phyloP scores from a whole-genome alignment of 257 asterid genomes.

The Vinca minor region DNA sequence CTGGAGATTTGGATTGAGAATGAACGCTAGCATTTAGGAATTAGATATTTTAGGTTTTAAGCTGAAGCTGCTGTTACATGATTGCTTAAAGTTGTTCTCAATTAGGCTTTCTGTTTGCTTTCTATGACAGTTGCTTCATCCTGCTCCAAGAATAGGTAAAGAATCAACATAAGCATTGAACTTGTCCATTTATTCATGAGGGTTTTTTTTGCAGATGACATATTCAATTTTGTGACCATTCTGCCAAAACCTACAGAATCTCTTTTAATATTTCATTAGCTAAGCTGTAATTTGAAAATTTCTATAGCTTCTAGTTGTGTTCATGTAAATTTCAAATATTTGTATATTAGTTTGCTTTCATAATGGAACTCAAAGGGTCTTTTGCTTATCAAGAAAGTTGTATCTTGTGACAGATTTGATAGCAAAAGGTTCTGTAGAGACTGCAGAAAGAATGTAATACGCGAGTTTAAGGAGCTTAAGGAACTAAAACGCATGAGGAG shows the following conservation, averaged over 20 bases:
- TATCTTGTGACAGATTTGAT: slow-evolving; percentile 64
- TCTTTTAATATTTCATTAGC: background rate
- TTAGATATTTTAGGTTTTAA: background rate
- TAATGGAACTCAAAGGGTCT: background rate
- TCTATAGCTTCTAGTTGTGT: background rate
- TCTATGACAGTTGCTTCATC: background rate
- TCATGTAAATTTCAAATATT: background rate
- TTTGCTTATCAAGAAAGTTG: slow-evolving; percentile 8
- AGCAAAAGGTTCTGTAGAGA: slow-evolving; percentile 98
- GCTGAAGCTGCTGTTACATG: slow-evolving; percentile 3
- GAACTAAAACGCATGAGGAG: slow-evolving; percentile 80
- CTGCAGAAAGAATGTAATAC: slow-evolving; percentile 93
- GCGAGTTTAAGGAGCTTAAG: slow-evolving; percentile 94
- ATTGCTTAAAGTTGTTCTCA: slow-evolving; percentile 2
- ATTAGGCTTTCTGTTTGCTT: background rate
- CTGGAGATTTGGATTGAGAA: background rate
- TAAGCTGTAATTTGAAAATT: background rate
- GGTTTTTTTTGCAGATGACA: background rate
- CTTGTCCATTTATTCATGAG: background rate
- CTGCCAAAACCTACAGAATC: background rate
- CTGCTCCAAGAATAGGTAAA: background rate
- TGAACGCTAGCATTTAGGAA: background rate
- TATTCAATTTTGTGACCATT: background rate
- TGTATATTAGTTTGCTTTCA: background rate
- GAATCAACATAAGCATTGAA: background rate